These are phyloP conservation scores for Scedosporium aurantiacum DNA, from an alignment of 2,329 filamentous ascomycete genomes.

Conservation along the genomic window DNA sequence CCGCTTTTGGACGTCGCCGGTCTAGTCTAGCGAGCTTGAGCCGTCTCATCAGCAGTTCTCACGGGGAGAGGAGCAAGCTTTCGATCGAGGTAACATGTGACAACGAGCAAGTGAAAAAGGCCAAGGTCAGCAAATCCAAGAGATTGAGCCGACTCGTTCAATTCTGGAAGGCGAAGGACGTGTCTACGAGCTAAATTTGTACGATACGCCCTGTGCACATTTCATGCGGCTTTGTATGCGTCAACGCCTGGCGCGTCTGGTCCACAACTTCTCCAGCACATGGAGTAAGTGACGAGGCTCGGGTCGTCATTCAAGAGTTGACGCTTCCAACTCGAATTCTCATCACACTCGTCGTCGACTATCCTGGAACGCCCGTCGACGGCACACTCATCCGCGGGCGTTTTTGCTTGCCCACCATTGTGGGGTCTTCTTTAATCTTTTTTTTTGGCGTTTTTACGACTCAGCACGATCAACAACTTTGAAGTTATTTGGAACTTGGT, in stretches of 20 bases:
- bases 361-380: slow-evolving; percentile 1
- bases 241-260: too few relatives aligned
- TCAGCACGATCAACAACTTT: background rate
- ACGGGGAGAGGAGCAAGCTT: slow-evolving; percentile 64
- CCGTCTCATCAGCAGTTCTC: slow-evolving; percentile 62
- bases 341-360: background rate
- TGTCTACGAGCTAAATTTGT: slow-evolving; percentile 14
- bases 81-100: slow-evolving; percentile 55
- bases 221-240: too few relatives aligned
- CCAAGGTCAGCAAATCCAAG: slow-evolving; percentile 53
- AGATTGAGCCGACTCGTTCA: slow-evolving; percentile 65
- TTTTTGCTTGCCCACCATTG: background rate
- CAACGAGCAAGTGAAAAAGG: slow-evolving; percentile 44
- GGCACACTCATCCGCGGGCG: background rate
- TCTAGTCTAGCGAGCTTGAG: slow-evolving; percentile 69
- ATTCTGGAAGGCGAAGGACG: slow-evolving; percentile 58
- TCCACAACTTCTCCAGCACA: too few relatives aligned
- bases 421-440: background rate
- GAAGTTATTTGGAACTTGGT: background rate
- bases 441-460: slow-evolving; percentile 3
- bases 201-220: background rate
- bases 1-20: slow-evolving; percentile 56
- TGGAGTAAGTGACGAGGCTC: too few relatives aligned
- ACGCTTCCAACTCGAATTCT: too few relatives aligned
- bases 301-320: too few relatives aligned